phyloP scores from a whole-genome alignment of 225 moss, liverwort and hornwort genomes.

The Neckera pumila region DNA sequence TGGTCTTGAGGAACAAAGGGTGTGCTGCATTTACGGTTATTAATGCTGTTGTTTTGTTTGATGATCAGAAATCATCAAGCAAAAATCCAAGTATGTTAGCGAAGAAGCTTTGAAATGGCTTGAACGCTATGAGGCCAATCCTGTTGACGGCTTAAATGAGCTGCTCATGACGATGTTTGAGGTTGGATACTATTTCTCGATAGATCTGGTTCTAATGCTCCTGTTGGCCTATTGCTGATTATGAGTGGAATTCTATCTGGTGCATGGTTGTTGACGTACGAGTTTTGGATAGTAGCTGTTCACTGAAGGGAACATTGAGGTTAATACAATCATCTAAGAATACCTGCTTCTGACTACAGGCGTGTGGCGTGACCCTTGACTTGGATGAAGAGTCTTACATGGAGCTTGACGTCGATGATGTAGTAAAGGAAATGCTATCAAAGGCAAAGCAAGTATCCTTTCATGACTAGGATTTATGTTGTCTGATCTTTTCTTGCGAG shows the following conservation, averaged over 20 bases:
- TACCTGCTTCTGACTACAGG: slow-evolving; percentile 31
- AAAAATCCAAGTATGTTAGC: slow-evolving; percentile 55
- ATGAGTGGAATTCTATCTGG: neutral
- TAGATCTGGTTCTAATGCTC: neutral
- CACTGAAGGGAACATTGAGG: neutral
- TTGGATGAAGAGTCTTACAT: slow-evolving; percentile 50
- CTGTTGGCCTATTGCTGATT: neutral
- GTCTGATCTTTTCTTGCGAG: neutral
- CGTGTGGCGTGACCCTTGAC: slow-evolving; percentile 77
- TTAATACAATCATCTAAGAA: neutral
- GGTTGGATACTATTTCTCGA: slow-evolving; percentile 18
- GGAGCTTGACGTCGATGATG: slow-evolving; percentile 94
- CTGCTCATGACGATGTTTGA: slow-evolving; percentile 76
- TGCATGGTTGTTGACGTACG: neutral
- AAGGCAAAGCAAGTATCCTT: slow-evolving; percentile 92
- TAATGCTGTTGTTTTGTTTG: neutral
- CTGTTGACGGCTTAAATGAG: slow-evolving; percentile 62
- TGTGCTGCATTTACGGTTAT: neutral
- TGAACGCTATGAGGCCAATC: slow-evolving; percentile 76
- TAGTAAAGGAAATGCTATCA: slow-evolving; percentile 78
- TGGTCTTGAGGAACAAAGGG: neutral
- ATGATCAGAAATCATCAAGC: slow-evolving; percentile 63
- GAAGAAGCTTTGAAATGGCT: slow-evolving; percentile 85
- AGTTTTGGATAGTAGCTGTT: neutral
- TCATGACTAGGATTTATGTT: neutral